Conservation (phyloP, 208 protist species). For the Polymyxa betae region DNA sequence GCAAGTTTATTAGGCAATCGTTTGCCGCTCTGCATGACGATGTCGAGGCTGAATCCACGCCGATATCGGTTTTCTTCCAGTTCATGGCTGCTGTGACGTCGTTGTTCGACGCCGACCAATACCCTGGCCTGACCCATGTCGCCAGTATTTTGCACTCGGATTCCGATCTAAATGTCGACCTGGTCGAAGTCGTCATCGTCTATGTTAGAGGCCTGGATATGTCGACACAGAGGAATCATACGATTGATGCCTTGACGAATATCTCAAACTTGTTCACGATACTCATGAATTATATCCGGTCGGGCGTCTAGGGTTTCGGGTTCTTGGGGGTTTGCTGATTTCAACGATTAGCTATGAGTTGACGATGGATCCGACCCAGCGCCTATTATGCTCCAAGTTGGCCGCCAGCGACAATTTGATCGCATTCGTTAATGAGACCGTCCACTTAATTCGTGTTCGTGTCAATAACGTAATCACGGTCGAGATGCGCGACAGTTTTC, state of each 20-base stretch:
- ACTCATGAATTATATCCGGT: not conserved
- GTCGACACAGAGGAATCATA: not conserved
- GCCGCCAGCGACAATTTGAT: not conserved
- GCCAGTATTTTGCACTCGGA: not conserved
- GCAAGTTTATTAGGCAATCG: not conserved
- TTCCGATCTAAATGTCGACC: not conserved
- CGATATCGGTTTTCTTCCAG: constrained; percentile 14
- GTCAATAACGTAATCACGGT: not conserved
- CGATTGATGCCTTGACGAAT: not conserved
- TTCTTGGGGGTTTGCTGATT: not conserved
- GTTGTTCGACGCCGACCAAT: not conserved
- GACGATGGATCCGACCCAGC: not conserved
- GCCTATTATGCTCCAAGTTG: not conserved
- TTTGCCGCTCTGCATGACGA: not conserved
- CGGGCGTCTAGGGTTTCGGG: not conserved
- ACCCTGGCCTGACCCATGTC: not conserved
- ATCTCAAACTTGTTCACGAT: constrained; percentile 5
- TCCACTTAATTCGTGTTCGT: not conserved
- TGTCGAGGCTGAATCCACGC: not conserved
- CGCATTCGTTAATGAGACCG: not conserved
- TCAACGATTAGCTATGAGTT: not conserved
- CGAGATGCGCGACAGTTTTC: constrained; percentile 8
- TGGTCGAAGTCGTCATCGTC: not conserved
- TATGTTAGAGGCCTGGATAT: not conserved
- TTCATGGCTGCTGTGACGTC: not conserved